Evolutionary conservation across 2,329 filamentous ascomycete genomes (phyloP).

Genomic region (Phyllosticta paracitricarpa): DNA sequence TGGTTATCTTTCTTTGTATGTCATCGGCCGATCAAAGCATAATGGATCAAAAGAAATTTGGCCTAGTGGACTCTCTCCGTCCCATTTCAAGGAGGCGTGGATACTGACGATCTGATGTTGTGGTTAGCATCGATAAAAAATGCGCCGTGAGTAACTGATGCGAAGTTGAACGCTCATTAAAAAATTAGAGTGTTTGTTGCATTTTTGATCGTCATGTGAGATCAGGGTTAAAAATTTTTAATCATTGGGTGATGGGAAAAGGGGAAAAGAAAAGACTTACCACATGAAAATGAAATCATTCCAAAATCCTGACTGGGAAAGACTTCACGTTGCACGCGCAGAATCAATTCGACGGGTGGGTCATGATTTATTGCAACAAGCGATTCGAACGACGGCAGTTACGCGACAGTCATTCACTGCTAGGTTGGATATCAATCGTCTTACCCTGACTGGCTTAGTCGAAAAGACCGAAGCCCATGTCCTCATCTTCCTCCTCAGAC

Average conservation of each 20-base stretch:
- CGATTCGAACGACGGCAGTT: constrained; percentile 12
- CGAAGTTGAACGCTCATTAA: constrained; percentile 44
- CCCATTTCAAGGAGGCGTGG: not conserved
- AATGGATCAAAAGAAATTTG: too few species aligned
- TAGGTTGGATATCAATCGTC: not conserved
- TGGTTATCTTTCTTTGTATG: too few species aligned
- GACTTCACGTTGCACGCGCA: not conserved
- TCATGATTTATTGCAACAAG: constrained; percentile 20
- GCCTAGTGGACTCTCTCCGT: too few species aligned
- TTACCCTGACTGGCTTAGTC: constrained; percentile 31
- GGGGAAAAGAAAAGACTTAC: constrained; percentile 26
- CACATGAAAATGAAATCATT: constrained; percentile 17
- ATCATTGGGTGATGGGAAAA: constrained; percentile 39
- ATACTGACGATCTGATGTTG: not conserved
- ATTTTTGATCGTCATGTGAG: constrained; percentile 48
- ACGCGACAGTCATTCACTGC: not conserved
- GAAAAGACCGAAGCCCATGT: constrained; percentile 47
- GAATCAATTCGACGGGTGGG: constrained; percentile 13
- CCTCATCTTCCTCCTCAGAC: constrained; percentile 50
- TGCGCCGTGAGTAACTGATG: not conserved
- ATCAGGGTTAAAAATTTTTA: constrained; percentile 59
- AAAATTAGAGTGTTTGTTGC: constrained; percentile 67
- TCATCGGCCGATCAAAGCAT: too few species aligned
- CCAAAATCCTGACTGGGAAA: not conserved
- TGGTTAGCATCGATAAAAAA: not conserved